Percentiles rank a stretch among this genome's conserved stretches.
These are phyloP conservation scores for Sclerotinia nivalis DNA, from an alignment of 2,329 filamentous ascomycete species.

Conservation along the genomic window DNA sequence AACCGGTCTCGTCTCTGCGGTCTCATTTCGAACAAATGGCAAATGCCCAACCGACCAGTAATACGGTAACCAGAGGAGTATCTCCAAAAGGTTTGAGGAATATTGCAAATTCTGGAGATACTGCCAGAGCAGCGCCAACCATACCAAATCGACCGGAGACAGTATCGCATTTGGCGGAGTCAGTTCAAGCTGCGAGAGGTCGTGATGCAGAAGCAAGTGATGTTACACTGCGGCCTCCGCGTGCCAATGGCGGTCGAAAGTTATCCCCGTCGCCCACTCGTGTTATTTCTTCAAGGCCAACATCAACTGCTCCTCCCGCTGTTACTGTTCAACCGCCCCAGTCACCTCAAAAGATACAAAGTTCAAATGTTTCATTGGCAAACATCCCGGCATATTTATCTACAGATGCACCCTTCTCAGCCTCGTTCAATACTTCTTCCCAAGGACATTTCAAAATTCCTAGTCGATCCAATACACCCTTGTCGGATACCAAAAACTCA, in stretches of 20 bases:
- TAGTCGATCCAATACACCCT: conserved; percentile 57
- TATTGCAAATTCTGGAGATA: conserved; percentile 29
- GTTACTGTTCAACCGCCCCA: conserved; percentile 70
- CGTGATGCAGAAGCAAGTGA: conserved; percentile 33
- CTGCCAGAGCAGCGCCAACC: conserved; percentile 23
- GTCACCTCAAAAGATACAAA: conserved; percentile 59
- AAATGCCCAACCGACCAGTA: conserved; percentile 47
- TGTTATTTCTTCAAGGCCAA: conserved; percentile 28
- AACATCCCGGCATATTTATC: conserved; percentile 35
- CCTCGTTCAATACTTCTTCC: conserved; percentile 42
- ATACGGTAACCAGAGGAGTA: conserved; percentile 33
- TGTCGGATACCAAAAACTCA: conserved; percentile 50
- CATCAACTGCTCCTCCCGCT: conserved; percentile 49
- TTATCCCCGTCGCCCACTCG: conserved; percentile 38
- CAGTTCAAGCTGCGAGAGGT: conserved; percentile 30
- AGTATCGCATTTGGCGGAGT: conserved; percentile 29
- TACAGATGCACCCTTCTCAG: conserved; percentile 41
- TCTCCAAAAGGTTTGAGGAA: conserved; percentile 36
- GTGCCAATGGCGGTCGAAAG: conserved; percentile 30
- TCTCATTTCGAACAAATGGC: conserved; percentile 81
- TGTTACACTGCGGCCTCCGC: conserved; percentile 33
- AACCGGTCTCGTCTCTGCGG: conserved; percentile 77
- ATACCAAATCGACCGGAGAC: conserved; percentile 30
- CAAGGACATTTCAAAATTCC: conserved; percentile 54
- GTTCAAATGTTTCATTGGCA: conserved; percentile 32